A percentile compares a stretch with the other conserved stretches of the same genome.
Conservation (phyloP, 1,284 basidiomycete genomes). For the Termitomyces sp. region DNA sequence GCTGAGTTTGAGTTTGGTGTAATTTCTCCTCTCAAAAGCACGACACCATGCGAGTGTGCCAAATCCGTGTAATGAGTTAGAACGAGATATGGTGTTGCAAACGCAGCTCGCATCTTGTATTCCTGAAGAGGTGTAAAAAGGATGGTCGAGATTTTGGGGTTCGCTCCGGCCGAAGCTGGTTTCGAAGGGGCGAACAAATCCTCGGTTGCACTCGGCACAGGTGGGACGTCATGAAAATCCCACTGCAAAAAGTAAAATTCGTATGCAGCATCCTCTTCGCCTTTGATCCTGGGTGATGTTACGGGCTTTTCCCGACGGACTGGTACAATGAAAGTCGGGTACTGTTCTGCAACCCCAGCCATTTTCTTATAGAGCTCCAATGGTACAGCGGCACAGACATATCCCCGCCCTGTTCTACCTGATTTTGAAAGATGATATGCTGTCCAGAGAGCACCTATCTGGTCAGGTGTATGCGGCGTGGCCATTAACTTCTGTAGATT, state of each 20-base stretch:
- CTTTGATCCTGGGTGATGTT: conserved; percentile 14
- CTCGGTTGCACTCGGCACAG: conserved; percentile 35
- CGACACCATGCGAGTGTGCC: conserved; percentile 71
- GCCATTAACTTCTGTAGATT: conserved; percentile 70
- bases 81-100: conserved; percentile 88
- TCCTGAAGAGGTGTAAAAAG: conserved; percentile 94
- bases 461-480: conserved; percentile 65
- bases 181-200: conserved; percentile 38
- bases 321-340: conserved; percentile 78
- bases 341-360: conserved; percentile 54
- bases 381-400: conserved; percentile 77
- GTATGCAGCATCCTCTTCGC: conserved; percentile 46
- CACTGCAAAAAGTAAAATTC: conserved; percentile 91
- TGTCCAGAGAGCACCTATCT: conserved; percentile 83
- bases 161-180: conserved; percentile 25
- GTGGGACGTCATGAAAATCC: conserved; percentile 69
- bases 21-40: conserved; percentile 91
- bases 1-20: conserved; percentile 62
- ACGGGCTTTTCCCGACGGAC: conserved; percentile 47
- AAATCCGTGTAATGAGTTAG: conserved; percentile 93
- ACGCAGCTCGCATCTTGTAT: conserved; percentile 85
- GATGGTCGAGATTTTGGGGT: conserved; percentile 61
- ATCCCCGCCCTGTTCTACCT: conserved; percentile 74
- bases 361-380: conserved; percentile 70
- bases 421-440: conserved; percentile 80